These are phyloP conservation scores for Scopulariopsis brevicaulis DNA, from an alignment of 2,329 filamentous ascomycete species.

Conservation along the genomic window DNA sequence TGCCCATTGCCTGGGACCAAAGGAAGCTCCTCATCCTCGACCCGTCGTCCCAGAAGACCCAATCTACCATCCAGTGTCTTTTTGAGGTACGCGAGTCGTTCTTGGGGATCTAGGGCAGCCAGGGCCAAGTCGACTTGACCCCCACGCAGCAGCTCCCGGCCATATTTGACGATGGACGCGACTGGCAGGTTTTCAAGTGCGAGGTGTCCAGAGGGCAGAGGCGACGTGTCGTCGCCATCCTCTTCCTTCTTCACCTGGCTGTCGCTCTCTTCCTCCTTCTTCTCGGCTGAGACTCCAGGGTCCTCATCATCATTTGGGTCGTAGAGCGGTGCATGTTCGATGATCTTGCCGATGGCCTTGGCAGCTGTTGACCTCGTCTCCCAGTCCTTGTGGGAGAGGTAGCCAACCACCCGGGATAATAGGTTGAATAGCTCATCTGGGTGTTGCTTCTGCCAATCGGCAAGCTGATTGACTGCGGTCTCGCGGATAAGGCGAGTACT, in stretches of 20 bases:
- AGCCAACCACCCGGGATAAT: conserved; percentile 86
- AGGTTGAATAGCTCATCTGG: conserved; percentile 96
- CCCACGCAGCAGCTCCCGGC: conserved; percentile 74
- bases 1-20: conserved; percentile 17
- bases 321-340: conserved; percentile 76
- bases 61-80: conserved; percentile 75
- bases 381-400: conserved; percentile 91
- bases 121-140: conserved; percentile 79
- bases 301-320: conserved; percentile 73
- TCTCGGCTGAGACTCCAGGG: conserved; percentile 7
- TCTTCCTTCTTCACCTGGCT: conserved; percentile 55
- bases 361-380: conserved; percentile 89
- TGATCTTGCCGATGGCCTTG: conserved; percentile 88
- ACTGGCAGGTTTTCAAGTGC: conserved; percentile 68
- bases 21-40: conserved; percentile 70
- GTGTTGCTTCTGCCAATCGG: conserved; percentile 95
- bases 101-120: conserved; percentile 68
- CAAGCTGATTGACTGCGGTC: conserved; percentile 91
- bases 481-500: conserved; percentile 94
- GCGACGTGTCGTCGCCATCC: conserved; percentile 38
- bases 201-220: conserved; percentile 25
- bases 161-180: conserved; percentile 66
- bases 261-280: conserved; percentile 20
- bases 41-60: conserved; percentile 72
- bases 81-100: conserved; percentile 77